phyloP scores from a whole-genome alignment of 257 asterid genomes.

The Agastache rugosa region DNA sequence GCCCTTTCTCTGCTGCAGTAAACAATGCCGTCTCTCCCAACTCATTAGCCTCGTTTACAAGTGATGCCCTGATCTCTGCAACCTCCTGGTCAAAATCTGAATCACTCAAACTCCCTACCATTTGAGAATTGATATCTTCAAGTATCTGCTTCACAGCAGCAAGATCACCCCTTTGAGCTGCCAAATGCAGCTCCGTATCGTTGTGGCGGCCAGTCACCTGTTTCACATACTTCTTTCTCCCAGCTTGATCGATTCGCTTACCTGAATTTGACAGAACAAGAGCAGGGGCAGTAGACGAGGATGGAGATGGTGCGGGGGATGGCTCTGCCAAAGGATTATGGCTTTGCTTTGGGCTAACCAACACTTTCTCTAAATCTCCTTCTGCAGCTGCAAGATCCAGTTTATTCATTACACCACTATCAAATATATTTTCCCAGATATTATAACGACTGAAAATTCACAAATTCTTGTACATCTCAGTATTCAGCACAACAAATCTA shows the following conservation, averaged over 20 bases:
- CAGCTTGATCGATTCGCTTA: constrained; percentile 56
- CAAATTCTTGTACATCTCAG: constrained; percentile 4
- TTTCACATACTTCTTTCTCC: constrained; percentile 60
- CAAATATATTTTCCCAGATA: neutral
- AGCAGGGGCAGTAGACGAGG: constrained; percentile 60
- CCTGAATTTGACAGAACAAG: constrained; percentile 60
- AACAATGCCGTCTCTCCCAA: constrained; percentile 64
- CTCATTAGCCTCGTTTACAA: constrained; percentile 64
- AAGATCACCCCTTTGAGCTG: constrained; percentile 68
- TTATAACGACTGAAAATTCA: neutral
- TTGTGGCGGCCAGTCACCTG: constrained; percentile 70
- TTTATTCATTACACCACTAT: constrained; percentile 25
- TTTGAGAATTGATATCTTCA: constrained; percentile 55
- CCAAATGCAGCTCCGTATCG: constrained; percentile 70
- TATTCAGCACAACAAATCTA: constrained; percentile 16
- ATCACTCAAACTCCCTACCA: constrained; percentile 52
- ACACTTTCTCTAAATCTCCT: constrained; percentile 45
- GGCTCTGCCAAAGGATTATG: constrained; percentile 43
- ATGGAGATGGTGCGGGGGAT: constrained; percentile 55
- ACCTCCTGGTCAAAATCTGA: constrained; percentile 57
- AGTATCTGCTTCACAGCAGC: constrained; percentile 65
- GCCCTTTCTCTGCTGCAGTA: constrained; percentile 66
- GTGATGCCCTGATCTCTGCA: constrained; percentile 61
- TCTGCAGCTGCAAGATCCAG: constrained; percentile 32
- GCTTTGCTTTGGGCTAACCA: constrained; percentile 30